Conservation (phyloP, 441 rosid genomes). For the Gossypium gossypioides region DNA sequence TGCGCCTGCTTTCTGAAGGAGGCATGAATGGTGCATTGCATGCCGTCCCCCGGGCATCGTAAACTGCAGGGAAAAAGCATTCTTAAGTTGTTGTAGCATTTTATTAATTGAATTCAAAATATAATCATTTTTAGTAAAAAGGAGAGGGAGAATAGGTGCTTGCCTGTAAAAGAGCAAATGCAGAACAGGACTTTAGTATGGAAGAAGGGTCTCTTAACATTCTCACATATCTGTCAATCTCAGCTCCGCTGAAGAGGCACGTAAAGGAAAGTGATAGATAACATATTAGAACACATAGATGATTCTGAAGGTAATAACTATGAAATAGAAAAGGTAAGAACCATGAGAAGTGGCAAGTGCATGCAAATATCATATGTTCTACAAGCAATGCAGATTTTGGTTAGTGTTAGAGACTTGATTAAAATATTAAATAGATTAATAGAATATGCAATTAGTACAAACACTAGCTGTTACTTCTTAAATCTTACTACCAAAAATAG, state of each 20-base stretch:
- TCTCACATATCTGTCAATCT: slow-evolving; percentile 76
- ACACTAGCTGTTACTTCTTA: too few species aligned
- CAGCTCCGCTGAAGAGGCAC: slow-evolving; percentile 53
- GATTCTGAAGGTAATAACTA: background rate
- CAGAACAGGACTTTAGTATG: slow-evolving; percentile 75
- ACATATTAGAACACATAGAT: background rate
- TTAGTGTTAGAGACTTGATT: background rate
- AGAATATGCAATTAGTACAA: background rate
- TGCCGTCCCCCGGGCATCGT: slow-evolving; percentile 87
- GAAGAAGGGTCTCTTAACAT: slow-evolving; percentile 77
- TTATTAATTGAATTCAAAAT: background rate
- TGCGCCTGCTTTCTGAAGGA: slow-evolving; percentile 73
- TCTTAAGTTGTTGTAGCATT: too few species aligned
- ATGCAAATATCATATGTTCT: background rate
- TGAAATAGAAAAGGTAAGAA: too few species aligned
- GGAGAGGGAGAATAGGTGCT: background rate
- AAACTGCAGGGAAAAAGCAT: slow-evolving; percentile 36
- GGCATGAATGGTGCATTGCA: slow-evolving; percentile 73
- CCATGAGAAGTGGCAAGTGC: background rate
- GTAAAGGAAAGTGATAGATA: background rate
- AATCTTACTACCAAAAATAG: background rate
- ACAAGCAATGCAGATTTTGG: background rate
- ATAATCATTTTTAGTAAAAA: background rate
- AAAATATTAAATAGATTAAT: background rate
- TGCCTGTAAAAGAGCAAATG: slow-evolving; percentile 95